Conservation (phyloP, 1,139 yeast genomes). For the Magnusiomyces paraingens region DNA sequence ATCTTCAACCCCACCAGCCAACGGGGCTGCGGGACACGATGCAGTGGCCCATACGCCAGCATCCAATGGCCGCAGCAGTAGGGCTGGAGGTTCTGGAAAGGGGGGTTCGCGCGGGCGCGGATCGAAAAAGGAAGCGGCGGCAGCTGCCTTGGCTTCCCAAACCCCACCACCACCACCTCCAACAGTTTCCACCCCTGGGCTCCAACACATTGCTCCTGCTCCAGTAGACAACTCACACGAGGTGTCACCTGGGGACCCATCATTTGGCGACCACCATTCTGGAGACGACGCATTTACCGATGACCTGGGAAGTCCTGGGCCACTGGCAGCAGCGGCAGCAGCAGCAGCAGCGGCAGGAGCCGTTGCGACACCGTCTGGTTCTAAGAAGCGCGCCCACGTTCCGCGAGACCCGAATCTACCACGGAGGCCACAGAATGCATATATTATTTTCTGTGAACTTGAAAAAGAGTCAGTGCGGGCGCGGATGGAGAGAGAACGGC, state of each 20-base stretch:
- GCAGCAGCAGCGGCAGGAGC: not conserved
- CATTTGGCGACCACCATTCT: no score
- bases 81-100: not conserved
- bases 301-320: no score
- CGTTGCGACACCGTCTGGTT: conserved; percentile 28
- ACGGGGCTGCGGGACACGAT: no score
- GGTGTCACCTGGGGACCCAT: no score
- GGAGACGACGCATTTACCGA: no score
- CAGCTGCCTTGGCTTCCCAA: not conserved
- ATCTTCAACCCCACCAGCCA: no score
- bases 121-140: not conserved
- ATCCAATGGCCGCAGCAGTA: no score
- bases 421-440: conserved; percentile 85
- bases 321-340: not conserved
- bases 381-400: conserved; percentile 16
- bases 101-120: conserved; percentile 1
- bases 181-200: not conserved
- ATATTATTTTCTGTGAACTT: conserved; percentile 76
- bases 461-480: conserved; percentile 69
- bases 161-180: not conserved
- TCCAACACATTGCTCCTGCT: not conserved
- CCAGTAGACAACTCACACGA: not conserved
- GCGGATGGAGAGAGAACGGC: conserved; percentile 42
- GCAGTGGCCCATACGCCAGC: no score
- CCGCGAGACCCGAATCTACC: conserved; percentile 77